These are phyloP conservation scores for Cercospora sesami DNA, from an alignment of 2,329 filamentous ascomycete species.

Conservation along the genomic window DNA sequence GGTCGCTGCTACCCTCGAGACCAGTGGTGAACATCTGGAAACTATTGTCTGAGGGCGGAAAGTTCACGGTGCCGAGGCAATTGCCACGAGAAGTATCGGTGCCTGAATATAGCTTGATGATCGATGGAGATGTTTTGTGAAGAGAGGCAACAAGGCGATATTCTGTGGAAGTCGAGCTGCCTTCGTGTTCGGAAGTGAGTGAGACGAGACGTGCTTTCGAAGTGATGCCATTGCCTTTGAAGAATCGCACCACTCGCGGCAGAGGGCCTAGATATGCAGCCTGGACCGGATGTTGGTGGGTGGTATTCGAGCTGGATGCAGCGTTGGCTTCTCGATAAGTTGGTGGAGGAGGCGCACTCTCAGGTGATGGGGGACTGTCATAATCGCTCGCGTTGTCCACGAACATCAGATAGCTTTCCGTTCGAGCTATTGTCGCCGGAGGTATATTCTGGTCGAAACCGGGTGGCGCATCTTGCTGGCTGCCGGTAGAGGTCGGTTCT, in stretches of 20 bases:
- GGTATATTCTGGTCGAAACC: not conserved
- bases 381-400: not conserved
- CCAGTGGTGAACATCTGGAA: not conserved
- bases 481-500: not conserved
- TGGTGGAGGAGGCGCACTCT: not conserved
- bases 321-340: not conserved
- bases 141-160: conserved; percentile 10
- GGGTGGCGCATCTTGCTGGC: not conserved
- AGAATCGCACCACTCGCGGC: conserved; percentile 3
- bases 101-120: conserved; percentile 9
- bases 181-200: not conserved
- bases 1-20: not conserved
- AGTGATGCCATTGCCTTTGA: conserved; percentile 11
- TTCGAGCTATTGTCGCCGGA: not conserved
- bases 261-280: not conserved
- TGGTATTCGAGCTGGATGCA: not conserved
- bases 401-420: not conserved
- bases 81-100: not conserved
- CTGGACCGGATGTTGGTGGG: not conserved
- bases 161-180: not conserved
- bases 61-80: not conserved
- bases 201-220: conserved; percentile 5
- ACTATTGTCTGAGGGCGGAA: not conserved
- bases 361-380: not conserved
- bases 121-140: conserved; percentile 12